Percentiles rank a stretch among this genome's conserved stretches.
Conservation (phyloP, 306 rosid genomes). For the Coriaria nepalensis region DNA sequence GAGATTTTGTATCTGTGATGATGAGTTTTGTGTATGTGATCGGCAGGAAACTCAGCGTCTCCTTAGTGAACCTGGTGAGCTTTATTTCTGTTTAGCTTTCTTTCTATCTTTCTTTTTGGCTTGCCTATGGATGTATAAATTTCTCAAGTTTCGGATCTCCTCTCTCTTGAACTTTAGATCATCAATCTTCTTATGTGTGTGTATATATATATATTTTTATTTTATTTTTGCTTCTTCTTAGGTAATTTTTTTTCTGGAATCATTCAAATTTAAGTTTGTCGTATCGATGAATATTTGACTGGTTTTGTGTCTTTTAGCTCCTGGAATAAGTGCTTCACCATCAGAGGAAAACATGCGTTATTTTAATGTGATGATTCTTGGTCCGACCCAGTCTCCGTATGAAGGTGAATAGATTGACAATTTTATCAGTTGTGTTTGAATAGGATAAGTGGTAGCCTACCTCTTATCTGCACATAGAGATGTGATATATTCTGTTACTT, state of each 20-base stretch:
- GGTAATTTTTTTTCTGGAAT: background rate
- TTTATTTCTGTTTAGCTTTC: background rate
- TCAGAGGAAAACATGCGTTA: constrained; percentile 29
- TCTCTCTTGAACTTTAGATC: background rate
- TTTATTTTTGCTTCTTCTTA: background rate
- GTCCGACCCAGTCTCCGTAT: constrained; percentile 27
- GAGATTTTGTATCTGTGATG: background rate
- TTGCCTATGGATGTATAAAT: background rate
- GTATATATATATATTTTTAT: too few species aligned
- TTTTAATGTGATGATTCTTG: constrained; percentile 29
- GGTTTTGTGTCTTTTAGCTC: constrained; percentile 12
- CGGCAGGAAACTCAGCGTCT: constrained; percentile 29
- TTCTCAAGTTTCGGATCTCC: background rate
- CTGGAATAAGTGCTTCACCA: constrained; percentile 28
- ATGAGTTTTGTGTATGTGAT: constrained; percentile 2
- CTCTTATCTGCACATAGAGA: background rate
- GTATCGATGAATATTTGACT: background rate
- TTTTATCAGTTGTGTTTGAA: too few species aligned
- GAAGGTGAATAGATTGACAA: constrained; percentile 11
- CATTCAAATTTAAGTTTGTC: background rate
- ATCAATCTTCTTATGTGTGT: background rate
- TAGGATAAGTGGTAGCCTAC: background rate
- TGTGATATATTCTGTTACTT: background rate
- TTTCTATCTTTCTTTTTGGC: background rate
- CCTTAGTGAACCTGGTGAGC: constrained; percentile 28